Base-by-base conservation (phyloP, 305 asterid species). In the Nicotiana rustica region DNA sequence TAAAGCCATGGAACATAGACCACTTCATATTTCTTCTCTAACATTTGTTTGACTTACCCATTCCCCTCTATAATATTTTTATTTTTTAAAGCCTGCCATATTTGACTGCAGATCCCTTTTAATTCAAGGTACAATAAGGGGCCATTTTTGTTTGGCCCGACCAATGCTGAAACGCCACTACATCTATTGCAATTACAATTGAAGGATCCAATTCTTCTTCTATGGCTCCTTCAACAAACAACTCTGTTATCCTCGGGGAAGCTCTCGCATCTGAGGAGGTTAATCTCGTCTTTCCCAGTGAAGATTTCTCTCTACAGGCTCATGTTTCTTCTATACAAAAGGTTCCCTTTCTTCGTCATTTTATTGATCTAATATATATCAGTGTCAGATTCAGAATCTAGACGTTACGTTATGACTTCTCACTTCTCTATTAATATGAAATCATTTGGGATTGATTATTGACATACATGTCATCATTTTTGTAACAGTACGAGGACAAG, bases 211-310 rank as follows among this genome's bases (percentile, higher is more conserved):
- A 57, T 57, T 31, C n/a, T 57, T 31, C 25, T 25, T 41, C 49
- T 41, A 41, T 41, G 49, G 12, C 49, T 38, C 25, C 15, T 10
- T 55, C 33, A 21, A 77, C 3, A 13, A 55, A 25, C 87, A 93
- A 92, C 80, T 93, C 95, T 31, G 84, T 93, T 56, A 83, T 91
- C 57, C 92, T 95, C 31, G 97, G 98, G 0, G 97, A 93, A 66
- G 86, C 95, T 2, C 91, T 90, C 36, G 97, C 97, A 82, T 92
- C 98, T 35, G 99, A 95, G 84, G 97, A 92, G 77, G 88, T 91
- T 79, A 92, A 92, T 94, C 88, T 94, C 2, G 67, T 95, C 59
- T 17, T 89, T 78, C 95, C 99, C 71, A 89, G 86, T 79, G 84
- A 78, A 1, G 89, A 86, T 44, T 95, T 95, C 86, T 92, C 97